A percentile compares a stretch with the other conserved stretches of the same genome.
phyloP scores from a whole-genome alignment of 2,329 filamentous ascomycete species.

The Alternaria conjuncta region DNA sequence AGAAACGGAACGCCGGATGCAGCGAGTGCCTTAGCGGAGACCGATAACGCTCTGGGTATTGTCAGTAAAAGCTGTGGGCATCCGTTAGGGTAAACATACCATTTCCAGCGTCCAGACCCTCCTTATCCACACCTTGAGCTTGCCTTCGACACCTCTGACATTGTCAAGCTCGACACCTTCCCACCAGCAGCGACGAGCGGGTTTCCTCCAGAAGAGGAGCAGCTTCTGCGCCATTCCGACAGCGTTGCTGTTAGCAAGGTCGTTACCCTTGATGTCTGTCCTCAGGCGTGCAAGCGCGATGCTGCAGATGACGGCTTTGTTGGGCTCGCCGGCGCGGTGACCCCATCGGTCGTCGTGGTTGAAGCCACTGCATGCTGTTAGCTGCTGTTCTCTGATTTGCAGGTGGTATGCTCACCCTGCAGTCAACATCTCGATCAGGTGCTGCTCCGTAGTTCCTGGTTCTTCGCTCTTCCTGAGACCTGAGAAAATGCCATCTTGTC shows the following conservation, averaged over 20 bases:
- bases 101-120: conserved; percentile 99
- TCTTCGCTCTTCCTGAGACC: conserved; percentile 95
- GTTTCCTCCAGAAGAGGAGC: conserved; percentile 96
- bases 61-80: conserved; percentile 13
- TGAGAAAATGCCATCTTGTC: conserved; percentile 94
- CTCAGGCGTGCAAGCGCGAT: conserved; percentile 90
- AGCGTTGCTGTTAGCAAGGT: conserved; percentile 73
- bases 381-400: neutral
- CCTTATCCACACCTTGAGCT: conserved; percentile 97
- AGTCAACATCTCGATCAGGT: conserved; percentile 98
- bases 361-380: conserved; percentile 72
- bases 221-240: conserved; percentile 99
- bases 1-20: conserved; percentile 14
- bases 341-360: conserved; percentile 96
- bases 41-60: conserved; percentile 77
- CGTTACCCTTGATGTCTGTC: conserved; percentile 84
- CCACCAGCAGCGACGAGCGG: conserved; percentile 97
- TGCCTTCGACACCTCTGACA: conserved; percentile 88
- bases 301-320: conserved; percentile 98
- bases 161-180: conserved; percentile 91
- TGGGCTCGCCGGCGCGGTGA: conserved; percentile 94
- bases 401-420: conserved; percentile 73
- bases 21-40: conserved; percentile 62
- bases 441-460: conserved; percentile 93
- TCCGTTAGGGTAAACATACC: conserved; percentile 51